These are phyloP conservation scores for Cydonia oblonga DNA, from an alignment of 331 rosid species.

Conservation along the genomic window DNA sequence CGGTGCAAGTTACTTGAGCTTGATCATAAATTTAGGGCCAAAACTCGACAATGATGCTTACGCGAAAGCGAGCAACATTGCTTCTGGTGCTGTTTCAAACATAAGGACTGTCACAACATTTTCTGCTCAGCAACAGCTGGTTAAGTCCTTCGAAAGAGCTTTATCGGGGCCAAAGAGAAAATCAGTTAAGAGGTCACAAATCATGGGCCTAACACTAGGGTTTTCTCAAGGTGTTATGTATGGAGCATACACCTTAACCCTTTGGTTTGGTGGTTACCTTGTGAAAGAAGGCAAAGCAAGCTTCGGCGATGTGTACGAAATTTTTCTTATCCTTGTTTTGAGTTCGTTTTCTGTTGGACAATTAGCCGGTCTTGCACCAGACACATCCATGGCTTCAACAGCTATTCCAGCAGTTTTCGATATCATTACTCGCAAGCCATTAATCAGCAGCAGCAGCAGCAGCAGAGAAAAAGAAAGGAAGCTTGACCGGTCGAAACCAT, in stretches of 20 bases:
- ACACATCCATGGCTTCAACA: conserved; percentile 58
- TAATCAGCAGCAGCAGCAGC: conserved; percentile 23
- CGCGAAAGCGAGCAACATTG: conserved; percentile 75
- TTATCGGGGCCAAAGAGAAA: conserved; percentile 49
- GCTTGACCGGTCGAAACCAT: conserved; percentile 33
- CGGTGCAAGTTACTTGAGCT: conserved; percentile 77
- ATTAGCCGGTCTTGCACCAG: conserved; percentile 83
- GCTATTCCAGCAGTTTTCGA: conserved; percentile 61
- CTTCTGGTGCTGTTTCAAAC: conserved; percentile 83
- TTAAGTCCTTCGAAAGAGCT: conserved; percentile 57
- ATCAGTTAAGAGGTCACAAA: conserved; percentile 50
- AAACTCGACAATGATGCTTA: conserved; percentile 53
- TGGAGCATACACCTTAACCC: conserved; percentile 69
- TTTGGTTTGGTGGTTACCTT: conserved; percentile 68
- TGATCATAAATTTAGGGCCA: conserved; percentile 68
- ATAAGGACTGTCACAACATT: conserved; percentile 71
- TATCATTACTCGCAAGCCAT: conserved; percentile 55
- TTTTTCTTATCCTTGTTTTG: conserved; percentile 84
- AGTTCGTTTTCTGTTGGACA: conserved; percentile 91
- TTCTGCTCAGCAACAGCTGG: conserved; percentile 70
- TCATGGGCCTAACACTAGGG: conserved; percentile 72
- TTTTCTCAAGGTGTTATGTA: conserved; percentile 75
- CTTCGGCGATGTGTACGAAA: conserved; percentile 50
- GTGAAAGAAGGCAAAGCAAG: conserved; percentile 29
- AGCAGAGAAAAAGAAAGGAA: conserved; percentile 28